Conservation (phyloP, 1,139 yeast genomes). For the Protomyces macrosporus region DNA sequence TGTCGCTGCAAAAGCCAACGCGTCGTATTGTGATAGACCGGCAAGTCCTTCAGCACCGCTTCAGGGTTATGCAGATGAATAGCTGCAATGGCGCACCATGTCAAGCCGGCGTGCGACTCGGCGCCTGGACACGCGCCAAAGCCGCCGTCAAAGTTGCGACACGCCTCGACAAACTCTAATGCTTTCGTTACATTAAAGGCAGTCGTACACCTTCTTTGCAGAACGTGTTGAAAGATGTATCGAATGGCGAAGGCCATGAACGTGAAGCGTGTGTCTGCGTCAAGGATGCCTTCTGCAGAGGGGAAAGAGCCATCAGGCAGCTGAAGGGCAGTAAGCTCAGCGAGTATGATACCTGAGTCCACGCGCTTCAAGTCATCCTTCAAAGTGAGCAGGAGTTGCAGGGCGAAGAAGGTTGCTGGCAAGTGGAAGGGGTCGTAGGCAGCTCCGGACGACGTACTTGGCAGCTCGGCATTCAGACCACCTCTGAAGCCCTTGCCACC, state of each 20-base stretch:
- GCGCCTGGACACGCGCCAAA: conserved; percentile 47
- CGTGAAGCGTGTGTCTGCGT: conserved; percentile 65
- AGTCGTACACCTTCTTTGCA: conserved; percentile 34
- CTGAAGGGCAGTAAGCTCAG: conserved; percentile 46
- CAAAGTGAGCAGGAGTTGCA: conserved; percentile 39
- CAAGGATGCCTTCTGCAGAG: conserved; percentile 49
- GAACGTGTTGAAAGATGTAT: conserved; percentile 48
- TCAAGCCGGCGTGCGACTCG: conserved; percentile 84
- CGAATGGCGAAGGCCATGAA: conserved; percentile 69
- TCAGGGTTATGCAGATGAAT: conserved; percentile 41
- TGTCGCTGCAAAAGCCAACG: conserved; percentile 57
- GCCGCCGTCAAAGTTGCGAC: conserved; percentile 64
- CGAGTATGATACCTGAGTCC: conserved; percentile 38
- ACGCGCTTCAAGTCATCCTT: conserved; percentile 33
- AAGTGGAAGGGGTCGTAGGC: conserved; percentile 55
- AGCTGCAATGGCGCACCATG: conserved; percentile 77
- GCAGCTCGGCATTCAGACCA: conserved; percentile 27
- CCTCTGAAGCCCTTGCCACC: conserved; percentile 53
- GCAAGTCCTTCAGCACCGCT: conserved; percentile 33
- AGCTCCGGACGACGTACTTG: conserved; percentile 32
- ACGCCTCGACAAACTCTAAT: conserved; percentile 43
- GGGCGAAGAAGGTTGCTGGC: conserved; percentile 64
- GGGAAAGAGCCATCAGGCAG: conserved; percentile 20
- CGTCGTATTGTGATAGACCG: conserved; percentile 44
- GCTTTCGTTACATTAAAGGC: conserved; percentile 48